Evolutionary conservation across 495 filamentous ascomycete genomes (phyloP).

Genomic region (Staphylotrichum tortipilum): DNA sequence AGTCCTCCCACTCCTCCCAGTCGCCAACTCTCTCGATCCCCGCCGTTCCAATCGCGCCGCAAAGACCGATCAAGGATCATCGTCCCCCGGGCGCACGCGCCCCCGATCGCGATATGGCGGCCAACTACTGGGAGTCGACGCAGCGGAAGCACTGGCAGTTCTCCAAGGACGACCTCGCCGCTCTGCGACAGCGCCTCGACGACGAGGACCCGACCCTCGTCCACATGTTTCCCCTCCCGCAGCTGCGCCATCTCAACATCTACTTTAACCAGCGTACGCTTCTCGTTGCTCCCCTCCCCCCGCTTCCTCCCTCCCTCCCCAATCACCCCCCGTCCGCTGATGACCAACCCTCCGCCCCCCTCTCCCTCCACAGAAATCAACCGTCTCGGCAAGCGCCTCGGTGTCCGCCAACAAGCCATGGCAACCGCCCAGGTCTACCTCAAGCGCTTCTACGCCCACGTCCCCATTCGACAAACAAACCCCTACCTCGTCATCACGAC

Average conservation of each 20-base stretch:
- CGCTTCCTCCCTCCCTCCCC: background rate
- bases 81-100: too few species aligned
- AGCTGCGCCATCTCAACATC: slow-evolving; percentile 74
- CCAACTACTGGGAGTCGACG: slow-evolving; percentile 94
- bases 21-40: too few species aligned
- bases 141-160: slow-evolving; percentile 88
- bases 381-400: slow-evolving; percentile 69
- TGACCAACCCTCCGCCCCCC: too few species aligned
- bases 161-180: slow-evolving; percentile 64
- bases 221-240: slow-evolving; percentile 72
- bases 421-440: slow-evolving; percentile 94
- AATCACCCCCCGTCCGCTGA: too few species aligned
- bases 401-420: slow-evolving; percentile 81
- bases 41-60: too few species aligned
- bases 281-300: too few species aligned
- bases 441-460: slow-evolving; percentile 84
- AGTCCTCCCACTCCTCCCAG: too few species aligned
- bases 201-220: slow-evolving; percentile 61
- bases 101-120: slow-evolving; percentile 55
- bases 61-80: too few species aligned
- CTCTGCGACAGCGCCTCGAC: slow-evolving; percentile 63
- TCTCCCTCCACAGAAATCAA: slow-evolving; percentile 57
- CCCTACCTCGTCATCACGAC: slow-evolving; percentile 87
- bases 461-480: slow-evolving; percentile 87
- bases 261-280: slow-evolving; percentile 84